Evolutionary conservation across 2,329 filamentous ascomycete genomes (phyloP), one percentile per base, ranked within the genome.

Genomic region (Colletotrichum paranaense): DNA sequence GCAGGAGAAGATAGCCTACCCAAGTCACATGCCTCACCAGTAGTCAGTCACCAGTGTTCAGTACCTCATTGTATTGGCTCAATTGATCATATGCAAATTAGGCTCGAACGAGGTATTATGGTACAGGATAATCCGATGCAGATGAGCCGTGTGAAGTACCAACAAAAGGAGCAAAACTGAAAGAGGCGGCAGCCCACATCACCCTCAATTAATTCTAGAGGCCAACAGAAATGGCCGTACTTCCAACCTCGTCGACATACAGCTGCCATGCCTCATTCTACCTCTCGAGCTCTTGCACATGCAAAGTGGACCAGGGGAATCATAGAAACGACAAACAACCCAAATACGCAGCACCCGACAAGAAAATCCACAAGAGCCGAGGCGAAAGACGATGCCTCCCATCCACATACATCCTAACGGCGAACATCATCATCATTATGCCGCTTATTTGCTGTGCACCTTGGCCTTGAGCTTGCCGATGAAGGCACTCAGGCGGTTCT

Each of bases 401-500:
- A 73, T 65, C 81, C 76, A 80, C 78, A 76, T 79, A 76, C 78
- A 81, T 78, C 77, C 58, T 52, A 62, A 58, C 60, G 69, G 73
- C 70, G 24, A 57, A 73, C 56, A 32, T 68, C 22, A 64, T 49
- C 55, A 67, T 64, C 46, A 68, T 62, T 30, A 62, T 62, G 56
- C 60, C 66, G 62, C 56, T 70, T 58, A 74, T 63, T 75, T 74
- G 68, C 81, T 79, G 59, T 81, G 79, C 69, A 84, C 76, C 82
- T 84, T 90, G 76, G 83, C 79, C 82, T 87, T 88, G 78, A 90
- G 78, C 84, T 88, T 90, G 82, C 82, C 85, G 79, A 93, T 89
- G 77, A 93, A 88, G 66, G 87, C 83, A 82, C 91, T 93, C 72
- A 92, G 78, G 67, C 91, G 87, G 81, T 89, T 86, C 86, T 91